phyloP scores from a whole-genome alignment of 805 yeast genomes.

The Grigorovia transvaalensis region DNA sequence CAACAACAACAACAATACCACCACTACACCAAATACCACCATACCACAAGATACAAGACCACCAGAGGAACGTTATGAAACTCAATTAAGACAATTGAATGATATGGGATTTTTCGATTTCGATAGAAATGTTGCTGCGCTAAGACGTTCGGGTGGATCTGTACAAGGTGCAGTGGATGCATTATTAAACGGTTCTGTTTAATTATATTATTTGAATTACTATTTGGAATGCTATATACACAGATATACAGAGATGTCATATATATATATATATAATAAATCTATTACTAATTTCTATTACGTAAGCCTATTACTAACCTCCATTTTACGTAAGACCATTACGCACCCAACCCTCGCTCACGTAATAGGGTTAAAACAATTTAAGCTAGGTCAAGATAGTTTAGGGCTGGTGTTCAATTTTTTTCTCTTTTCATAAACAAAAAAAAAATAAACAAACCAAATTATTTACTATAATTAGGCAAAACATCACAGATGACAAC shows the following conservation, averaged over 20 bases:
- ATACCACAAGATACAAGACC: conserved; percentile 49
- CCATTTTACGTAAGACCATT: too few species aligned
- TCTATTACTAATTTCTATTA: background rate
- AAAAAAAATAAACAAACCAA: background rate
- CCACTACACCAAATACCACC: conserved; percentile 13
- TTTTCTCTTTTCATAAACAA: background rate
- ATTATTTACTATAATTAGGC: background rate
- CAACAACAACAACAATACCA: conserved; percentile 8
- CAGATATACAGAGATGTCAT: conserved; percentile 1
- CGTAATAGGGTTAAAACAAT: too few species aligned
- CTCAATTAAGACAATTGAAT: conserved; percentile 62
- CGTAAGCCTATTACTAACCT: too few species aligned
- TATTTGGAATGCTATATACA: background rate
- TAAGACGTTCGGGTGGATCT: conserved; percentile 92
- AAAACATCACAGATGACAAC: conserved; percentile 12
- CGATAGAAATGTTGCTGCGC: conserved; percentile 82
- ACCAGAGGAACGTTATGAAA: conserved; percentile 68
- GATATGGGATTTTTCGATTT: conserved; percentile 87
- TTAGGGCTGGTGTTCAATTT: too few species aligned
- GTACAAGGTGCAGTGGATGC: conserved; percentile 96
- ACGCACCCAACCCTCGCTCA: too few species aligned
- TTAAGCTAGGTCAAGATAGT: too few species aligned
- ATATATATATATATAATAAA: background rate
- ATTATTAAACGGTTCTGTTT: conserved; percentile 52
- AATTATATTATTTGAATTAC: conserved; percentile 5